phyloP scores from a whole-genome alignment of 2,329 filamentous ascomycete species.

The Monosporascus sp. region DNA sequence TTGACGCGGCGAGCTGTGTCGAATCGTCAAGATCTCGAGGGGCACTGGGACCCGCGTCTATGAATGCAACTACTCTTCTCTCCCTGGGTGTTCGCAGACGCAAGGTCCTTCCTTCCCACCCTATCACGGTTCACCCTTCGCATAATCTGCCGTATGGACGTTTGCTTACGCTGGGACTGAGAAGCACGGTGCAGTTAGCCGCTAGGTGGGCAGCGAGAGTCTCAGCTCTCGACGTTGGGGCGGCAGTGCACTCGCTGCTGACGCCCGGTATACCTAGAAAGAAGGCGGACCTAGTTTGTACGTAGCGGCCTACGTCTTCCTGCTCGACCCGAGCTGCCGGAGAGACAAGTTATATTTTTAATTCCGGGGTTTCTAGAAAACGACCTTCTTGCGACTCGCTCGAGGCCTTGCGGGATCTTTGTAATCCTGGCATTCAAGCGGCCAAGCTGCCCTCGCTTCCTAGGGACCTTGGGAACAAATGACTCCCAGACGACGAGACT shows the following conservation, averaged over 20 bases:
- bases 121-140: background rate
- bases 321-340: background rate
- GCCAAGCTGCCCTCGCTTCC: too few species aligned
- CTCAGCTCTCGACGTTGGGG: background rate
- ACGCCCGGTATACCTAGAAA: background rate
- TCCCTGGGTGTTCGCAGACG: background rate
- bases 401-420: too few species aligned
- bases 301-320: background rate
- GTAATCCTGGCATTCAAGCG: too few species aligned
- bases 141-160: background rate
- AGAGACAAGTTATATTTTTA: background rate
- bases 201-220: background rate
- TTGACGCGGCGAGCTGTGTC: constrained; percentile 29
- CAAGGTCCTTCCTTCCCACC: background rate
- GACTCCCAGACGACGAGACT: background rate
- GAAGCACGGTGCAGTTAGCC: background rate
- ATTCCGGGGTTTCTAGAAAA: background rate
- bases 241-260: background rate
- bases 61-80: constrained; percentile 1
- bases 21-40: constrained; percentile 14
- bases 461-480: background rate
- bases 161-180: background rate
- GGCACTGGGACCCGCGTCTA: constrained; percentile 24
- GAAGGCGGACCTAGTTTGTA: background rate
- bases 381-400: too few species aligned